Base-by-base conservation (phyloP, 2,329 filamentous ascomycete genomes). In the Aspergillus spinulosporus region DNA sequence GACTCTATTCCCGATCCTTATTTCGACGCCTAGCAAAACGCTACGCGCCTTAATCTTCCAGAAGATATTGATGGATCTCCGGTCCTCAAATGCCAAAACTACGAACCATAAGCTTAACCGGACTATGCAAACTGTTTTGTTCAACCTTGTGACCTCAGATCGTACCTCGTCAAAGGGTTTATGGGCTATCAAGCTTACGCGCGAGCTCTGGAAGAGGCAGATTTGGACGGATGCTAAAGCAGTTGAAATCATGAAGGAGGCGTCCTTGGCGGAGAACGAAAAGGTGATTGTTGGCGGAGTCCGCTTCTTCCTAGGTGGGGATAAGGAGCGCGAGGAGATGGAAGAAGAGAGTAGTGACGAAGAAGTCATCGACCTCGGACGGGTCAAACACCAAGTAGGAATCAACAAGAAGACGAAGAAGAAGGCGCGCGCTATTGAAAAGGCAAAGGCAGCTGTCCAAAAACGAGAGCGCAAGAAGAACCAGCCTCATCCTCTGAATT, bases 401-500 rank as follows among this genome's bases (percentile, higher is more conserved):
- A 95, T 97, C 78, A 97, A 96, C 80, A 99, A 97, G 77, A 99
- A 97, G 80, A 89, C 86, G 12, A 93, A 89, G 72, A 97, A 97
- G 80, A 87, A 90, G 64, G 84, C 87, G 50, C 89, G 88, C 66
- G 83, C 85, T 32, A 84, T 96, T 51, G 89, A 89, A 55, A 90
- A 86, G 71, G 94, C 94, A 0, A 83, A 92, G 3, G 84, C 86
- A n/a, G 90, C 87, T 62, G 83, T 96, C 40, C 95, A 91, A 78
- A 86, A 82, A 69, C 85, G 88, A 68, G 90, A 96, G 71, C 87
- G 86, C 69, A 95, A 95, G 80, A 97, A 96, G 83, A 85, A 85
- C 62, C 85, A 90, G 62, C 90, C 92, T 3, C 90, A 95, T 66
- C 86, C 88, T 1, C 83, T 99, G 62, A 99, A 99, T 78, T 99